Base-by-base conservation (phyloP, 192 early-diverging fungal species). In the Umbelopsis vinacea region DNA sequence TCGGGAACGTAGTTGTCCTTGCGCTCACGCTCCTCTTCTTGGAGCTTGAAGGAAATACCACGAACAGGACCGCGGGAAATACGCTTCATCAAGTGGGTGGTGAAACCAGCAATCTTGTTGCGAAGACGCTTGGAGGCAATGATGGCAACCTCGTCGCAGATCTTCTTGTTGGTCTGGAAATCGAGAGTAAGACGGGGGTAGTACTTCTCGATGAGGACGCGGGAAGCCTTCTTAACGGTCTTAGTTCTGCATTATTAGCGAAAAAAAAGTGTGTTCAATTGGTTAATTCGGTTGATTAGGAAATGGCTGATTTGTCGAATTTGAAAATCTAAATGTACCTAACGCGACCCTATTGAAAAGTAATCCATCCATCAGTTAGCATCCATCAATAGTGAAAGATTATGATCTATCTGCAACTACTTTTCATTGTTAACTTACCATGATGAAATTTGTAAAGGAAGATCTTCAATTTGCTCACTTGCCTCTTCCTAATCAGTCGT, bases 61-160 rank as follows among this genome's bases (percentile, higher is more conserved):
- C 94, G 95, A 71, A 99, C 98, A 71, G 98, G 98, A 54, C 98
- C 96, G 74, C 91, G 90, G 85, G 96, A 93, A 79, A 99, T 98
- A 88, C 98, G 96, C 90, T 94, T 93, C 98, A 99, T 99, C 93
- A 99, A 89, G 83, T 98, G 98, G 77, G 98, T 99, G 84, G 98
- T 99, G 93, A 98, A 99, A 71, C 98, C 98, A 78, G 98, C 98
- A 81, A 99, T 99, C 93, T 99, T 97, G 93, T 99, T 99, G 81
- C 98, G 95, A 84, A 99, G 95, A 80, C 98, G 94, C 94, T 99
- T 98, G 77, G 95, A 93, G 75, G 95, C 84, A 76, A 99, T 97
- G 83, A 98, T 95, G 79, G 98, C 95, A 71, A 98, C 97, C 87
- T 98, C 97, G 84, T 94, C 92, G 75, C 86, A 86, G 81, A 98